Evolutionary conservation across 768 basidiomycete species (phyloP), one percentile per base, ranked within the genome.

Genomic region (Boletus tomentosulus): DNA sequence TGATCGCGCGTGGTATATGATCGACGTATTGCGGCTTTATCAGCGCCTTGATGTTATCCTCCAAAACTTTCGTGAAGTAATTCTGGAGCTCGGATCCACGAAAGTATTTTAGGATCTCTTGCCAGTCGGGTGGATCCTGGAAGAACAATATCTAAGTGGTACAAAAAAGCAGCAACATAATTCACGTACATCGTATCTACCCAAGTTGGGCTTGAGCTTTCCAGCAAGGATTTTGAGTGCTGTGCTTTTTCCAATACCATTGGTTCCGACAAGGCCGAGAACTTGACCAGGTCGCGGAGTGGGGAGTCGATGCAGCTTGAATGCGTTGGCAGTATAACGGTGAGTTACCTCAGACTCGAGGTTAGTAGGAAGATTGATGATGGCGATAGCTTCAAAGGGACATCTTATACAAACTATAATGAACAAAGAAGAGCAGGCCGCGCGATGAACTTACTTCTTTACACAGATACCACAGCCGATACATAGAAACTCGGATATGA

Each of bases 21-120:
- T 99, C 97, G 59, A 99, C 97, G 69, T 99, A 99, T 82, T 99
- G 97, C 1, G 97, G 97, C 73, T 99, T 99, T 71, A 98, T 98
- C 57, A 99, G 82, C 1, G 97, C 95, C 76, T 98, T 98, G 68
- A 98, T 77, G 66, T 99, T 94, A 73, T 99, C 97, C 72, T 98
- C 97, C 19, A 99, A 80, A 6, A 98, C 93, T 73, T 98, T 98
- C 48, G 97, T 98, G 74, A 99, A 99, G 76, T 98, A 99, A 70
- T 99, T 99, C 69, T 99, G 97, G 25, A 99, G 81, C 73, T 98
- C 97, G 6, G 95, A 98, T 49, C 97, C 97, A 58, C 97, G 87
- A 81, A 98, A 99, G 70, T 99, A 89, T 73, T 96, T 96, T 48
- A 99, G 76, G 60, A 99, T 98, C 68, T 98, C 97, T 69, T 92